Conservation (phyloP, 2,329 filamentous ascomycete species). For the Diaporthe capsici region DNA sequence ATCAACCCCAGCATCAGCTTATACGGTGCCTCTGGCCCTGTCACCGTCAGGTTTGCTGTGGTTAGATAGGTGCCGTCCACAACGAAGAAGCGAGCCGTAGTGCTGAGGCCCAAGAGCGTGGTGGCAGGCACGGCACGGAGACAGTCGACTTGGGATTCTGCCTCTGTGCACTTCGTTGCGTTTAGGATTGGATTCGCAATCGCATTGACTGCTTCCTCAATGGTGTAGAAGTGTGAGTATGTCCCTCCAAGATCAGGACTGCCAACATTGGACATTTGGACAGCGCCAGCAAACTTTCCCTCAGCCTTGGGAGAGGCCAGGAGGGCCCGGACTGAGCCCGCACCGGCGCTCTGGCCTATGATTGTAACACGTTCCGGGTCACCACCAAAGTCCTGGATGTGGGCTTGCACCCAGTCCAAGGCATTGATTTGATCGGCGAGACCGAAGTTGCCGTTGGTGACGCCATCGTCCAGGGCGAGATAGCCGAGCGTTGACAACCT, state of each 20-base stretch:
- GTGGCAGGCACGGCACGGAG: slow-evolving; percentile 62
- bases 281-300: slow-evolving; percentile 63
- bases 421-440: slow-evolving; percentile 64
- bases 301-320: slow-evolving; percentile 62
- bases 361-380: slow-evolving; percentile 69
- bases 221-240: slow-evolving; percentile 71
- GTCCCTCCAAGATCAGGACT: slow-evolving; percentile 67
- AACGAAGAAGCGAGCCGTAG: slow-evolving; percentile 66
- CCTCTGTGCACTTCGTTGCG: slow-evolving; percentile 65
- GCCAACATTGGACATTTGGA: slow-evolving; percentile 58
- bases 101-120: slow-evolving; percentile 55
- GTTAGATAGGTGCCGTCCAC: slow-evolving; percentile 70
- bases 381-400: slow-evolving; percentile 69
- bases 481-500: slow-evolving; percentile 71
- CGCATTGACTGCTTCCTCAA: slow-evolving; percentile 63
- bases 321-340: slow-evolving; percentile 64
- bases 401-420: slow-evolving; percentile 64
- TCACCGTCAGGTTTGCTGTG: slow-evolving; percentile 61
- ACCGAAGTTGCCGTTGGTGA: slow-evolving; percentile 63
- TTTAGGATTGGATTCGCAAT: slow-evolving; percentile 66
- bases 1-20: slow-evolving; percentile 70
- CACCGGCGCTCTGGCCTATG: slow-evolving; percentile 68
- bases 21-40: slow-evolving; percentile 61
- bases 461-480: slow-evolving; percentile 64
- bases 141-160: slow-evolving; percentile 65